Evolutionary conservation across 257 asterid species (phyloP).

Genomic region (Pogostemon cablin): DNA sequence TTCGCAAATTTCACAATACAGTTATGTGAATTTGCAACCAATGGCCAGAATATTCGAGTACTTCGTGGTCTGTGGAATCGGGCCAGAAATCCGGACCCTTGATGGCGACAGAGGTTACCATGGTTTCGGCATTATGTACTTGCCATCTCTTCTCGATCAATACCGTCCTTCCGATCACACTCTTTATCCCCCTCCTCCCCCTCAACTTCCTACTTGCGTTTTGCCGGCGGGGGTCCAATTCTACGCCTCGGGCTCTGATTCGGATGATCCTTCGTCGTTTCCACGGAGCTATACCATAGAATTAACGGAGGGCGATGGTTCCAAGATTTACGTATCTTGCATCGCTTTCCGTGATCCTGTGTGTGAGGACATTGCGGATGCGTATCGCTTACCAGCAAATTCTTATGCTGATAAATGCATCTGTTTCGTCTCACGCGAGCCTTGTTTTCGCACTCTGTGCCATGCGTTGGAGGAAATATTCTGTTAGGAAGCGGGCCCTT

Average conservation of each 20-base stretch:
- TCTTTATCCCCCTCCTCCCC: slow-evolving; percentile 82
- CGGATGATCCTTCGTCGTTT: slow-evolving; percentile 49
- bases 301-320: slow-evolving; percentile 91
- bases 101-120: slow-evolving; percentile 79
- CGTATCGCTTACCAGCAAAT: slow-evolving; percentile 57
- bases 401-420: slow-evolving; percentile 87
- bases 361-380: slow-evolving; percentile 79
- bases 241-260: slow-evolving; percentile 55
- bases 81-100: slow-evolving; percentile 85
- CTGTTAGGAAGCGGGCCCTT: too few species aligned
- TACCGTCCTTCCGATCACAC: slow-evolving; percentile 71
- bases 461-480: slow-evolving; percentile 86
- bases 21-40: neutral
- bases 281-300: slow-evolving; percentile 88
- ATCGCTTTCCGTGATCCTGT: slow-evolving; percentile 87
- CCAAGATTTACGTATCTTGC: slow-evolving; percentile 86
- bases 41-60: slow-evolving; percentile 35
- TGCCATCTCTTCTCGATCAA: slow-evolving; percentile 75
- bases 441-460: slow-evolving; percentile 71
- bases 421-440: slow-evolving; percentile 84
- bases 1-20: too few species aligned
- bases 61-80: slow-evolving; percentile 92
- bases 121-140: slow-evolving; percentile 62
- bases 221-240: slow-evolving; percentile 87
- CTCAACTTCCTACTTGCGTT: slow-evolving; percentile 86